These are phyloP conservation scores for Daldinia bambusicola DNA, from an alignment of 495 filamentous ascomycete species.

Conservation along the genomic window DNA sequence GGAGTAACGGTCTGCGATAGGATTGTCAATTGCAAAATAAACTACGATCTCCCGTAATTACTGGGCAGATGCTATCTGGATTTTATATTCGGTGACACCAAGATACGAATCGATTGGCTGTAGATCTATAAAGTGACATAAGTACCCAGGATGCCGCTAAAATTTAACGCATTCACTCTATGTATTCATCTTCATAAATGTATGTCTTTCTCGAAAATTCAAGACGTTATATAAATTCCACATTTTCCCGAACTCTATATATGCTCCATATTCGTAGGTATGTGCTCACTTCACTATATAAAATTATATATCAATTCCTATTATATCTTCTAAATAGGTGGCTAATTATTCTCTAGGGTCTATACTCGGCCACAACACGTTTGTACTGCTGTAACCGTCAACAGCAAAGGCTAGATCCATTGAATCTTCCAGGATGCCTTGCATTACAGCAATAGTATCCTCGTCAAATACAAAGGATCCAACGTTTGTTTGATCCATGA, in stretches of 20 bases:
- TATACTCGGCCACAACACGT: conserved; percentile 23
- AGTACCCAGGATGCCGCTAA: background rate
- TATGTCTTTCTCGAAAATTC: background rate
- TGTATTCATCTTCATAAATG: no score
- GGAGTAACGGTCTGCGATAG: background rate
- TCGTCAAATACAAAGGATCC: conserved; percentile 23
- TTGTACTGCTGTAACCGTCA: conserved; percentile 25
- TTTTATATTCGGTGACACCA: background rate
- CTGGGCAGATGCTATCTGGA: background rate
- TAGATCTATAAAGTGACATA: background rate
- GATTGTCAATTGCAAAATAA: background rate
- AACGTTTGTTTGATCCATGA: background rate
- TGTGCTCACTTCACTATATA: background rate
- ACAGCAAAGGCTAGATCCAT: conserved; percentile 33
- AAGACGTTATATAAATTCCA: background rate
- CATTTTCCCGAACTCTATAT: background rate
- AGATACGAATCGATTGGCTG: background rate
- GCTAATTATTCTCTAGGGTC: conserved; percentile 4
- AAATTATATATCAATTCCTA: background rate
- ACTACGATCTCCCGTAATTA: background rate
- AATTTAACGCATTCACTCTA: background rate
- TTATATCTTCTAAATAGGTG: background rate
- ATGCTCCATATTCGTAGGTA: background rate
- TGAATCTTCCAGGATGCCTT: conserved; percentile 26
- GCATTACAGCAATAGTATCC: conserved; percentile 28